phyloP scores from a whole-genome alignment of 2,329 filamentous ascomycete genomes.

The Hirsutella thompsonii region DNA sequence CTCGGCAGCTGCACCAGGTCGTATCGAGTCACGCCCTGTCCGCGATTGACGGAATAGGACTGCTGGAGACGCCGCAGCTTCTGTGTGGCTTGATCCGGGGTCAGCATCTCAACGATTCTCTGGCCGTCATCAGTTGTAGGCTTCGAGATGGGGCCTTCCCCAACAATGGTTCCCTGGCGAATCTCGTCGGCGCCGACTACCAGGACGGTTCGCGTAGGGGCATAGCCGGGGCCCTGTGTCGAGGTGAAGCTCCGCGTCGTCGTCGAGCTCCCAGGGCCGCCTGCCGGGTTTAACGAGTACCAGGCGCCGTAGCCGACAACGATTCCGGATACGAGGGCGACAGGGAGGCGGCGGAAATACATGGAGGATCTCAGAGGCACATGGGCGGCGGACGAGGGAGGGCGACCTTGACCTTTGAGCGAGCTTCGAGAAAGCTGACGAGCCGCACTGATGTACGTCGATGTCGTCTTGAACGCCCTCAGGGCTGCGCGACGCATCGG shows the following conservation, averaged over 20 bases:
- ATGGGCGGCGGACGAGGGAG: slow-evolving; percentile 24
- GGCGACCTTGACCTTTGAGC: slow-evolving; percentile 21
- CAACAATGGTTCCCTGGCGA: slow-evolving; percentile 75
- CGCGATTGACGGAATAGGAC: slow-evolving; percentile 80
- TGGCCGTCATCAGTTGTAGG: slow-evolving; percentile 72
- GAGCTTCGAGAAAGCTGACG: slow-evolving; percentile 39
- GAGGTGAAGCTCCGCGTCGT: slow-evolving; percentile 29
- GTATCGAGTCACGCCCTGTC: slow-evolving; percentile 84
- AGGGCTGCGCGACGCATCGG: slow-evolving; percentile 65
- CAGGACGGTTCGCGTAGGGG: slow-evolving; percentile 54
- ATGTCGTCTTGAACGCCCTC: slow-evolving; percentile 55
- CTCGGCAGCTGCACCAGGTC: slow-evolving; percentile 89
- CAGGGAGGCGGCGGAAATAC: slow-evolving; percentile 57
- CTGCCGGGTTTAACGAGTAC: slow-evolving; percentile 50
- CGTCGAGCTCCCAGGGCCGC: slow-evolving; percentile 16
- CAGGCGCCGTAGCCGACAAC: slow-evolving; percentile 62
- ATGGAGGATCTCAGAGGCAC: slow-evolving; percentile 55
- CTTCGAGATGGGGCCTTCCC: slow-evolving; percentile 80
- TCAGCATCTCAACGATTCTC: slow-evolving; percentile 90
- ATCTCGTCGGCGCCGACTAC: slow-evolving; percentile 85
- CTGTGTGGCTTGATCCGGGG: slow-evolving; percentile 81
- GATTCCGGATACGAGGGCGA: slow-evolving; percentile 55
- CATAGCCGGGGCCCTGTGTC: slow-evolving; percentile 22
- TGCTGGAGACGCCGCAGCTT: slow-evolving; percentile 83
- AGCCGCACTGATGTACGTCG: slow-evolving; percentile 50